Base-by-base conservation (phyloP, 192 early-diverging fungal species). In the Podochytrium sp. region DNA sequence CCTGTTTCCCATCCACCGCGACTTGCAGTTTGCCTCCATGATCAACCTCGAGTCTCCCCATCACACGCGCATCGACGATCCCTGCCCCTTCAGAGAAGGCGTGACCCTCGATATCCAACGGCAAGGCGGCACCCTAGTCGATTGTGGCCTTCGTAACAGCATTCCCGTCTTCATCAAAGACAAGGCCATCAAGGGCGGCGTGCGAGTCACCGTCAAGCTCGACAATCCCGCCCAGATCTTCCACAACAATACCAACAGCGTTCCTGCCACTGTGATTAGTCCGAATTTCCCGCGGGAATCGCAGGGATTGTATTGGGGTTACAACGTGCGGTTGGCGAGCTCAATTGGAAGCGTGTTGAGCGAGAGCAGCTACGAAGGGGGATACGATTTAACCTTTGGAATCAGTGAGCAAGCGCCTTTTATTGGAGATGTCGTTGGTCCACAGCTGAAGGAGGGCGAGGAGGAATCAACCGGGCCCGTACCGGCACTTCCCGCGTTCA, bases 341-440 rank as follows among this genome's bases (percentile, higher is more conserved):
- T 73, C 83, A 0, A 74, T 92, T 38, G 87, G 87, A 42, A 79
- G 86, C 55, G 89, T 89, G 1, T 81, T 90, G 37, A 86, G 82
- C 0, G 88, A 92, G 41, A 85, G 77, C 34, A 78, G 87, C 0
- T 89, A 81, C 53, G 56, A 86, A 78, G 85, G 83, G 35, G 86
- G 89, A 30, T 92, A 92, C 69, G 91, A 92, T 74, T 72, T 86
- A 41, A 85, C 85, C 2, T 82, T 92, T 67, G 91, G 91, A 47
- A 83, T 86, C 16, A 85, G 83, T n/a, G 86, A 88, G 53, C 65
- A 64, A 29, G 84, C 79, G 1, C 25, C 59, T 25, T 53, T 18
- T 30, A 38, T 62, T 50, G 40, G 40, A 5, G 58, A 73, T 6
- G 30, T 6, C 57, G 37, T 70, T 12, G 38, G 20, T 16, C 33